Base-by-base conservation (phyloP, 2,329 filamentous ascomycete species). In the Trichoderma guizhouense region DNA sequence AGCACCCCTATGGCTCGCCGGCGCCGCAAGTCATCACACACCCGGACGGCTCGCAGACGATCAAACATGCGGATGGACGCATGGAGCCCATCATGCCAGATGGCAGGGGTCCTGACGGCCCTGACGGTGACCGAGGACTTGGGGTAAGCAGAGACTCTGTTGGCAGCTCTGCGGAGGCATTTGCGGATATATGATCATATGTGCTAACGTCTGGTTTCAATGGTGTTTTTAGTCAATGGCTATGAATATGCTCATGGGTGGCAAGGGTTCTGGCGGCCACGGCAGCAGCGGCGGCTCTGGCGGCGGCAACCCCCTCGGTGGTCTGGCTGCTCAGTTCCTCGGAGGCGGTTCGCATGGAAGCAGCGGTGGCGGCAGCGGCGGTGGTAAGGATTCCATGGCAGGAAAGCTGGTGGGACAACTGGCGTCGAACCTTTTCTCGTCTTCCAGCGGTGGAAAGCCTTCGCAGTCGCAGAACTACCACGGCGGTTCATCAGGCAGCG, bases 1-100 rank as follows among this genome's bases (percentile, higher is more conserved):
- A 91, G 24, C 90, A 92, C 76, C 90, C 90, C 6, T 92, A 91
- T 80, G 88, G 89, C 72, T 82, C 84, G 14, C 88, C 88, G 71
- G 83, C 86, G 66, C 81, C 83, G 68, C 83, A 89, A 79, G 82
- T 90, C 75, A 90, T 90, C 79, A 89, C 87, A 55, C 88, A 90
- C 76, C 85, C 87, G 11, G 89, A 91, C 79, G 89, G 89, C 62
- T 86, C 84, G 71, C 88, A 90, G 82, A 90, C 88, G 53, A 84
- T 89, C 68, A 86, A 86, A 75, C 85, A 90, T 77, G 82, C 88
- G 15, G 89, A 91, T 77, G 89, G 89, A 51, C 86, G 86, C 43
- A 83, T 90, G 82, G 89, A 91, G 79, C 88, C 89, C 26, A 84
- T 87, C 72, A 80, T 87, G 81, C 86, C 84, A n/a, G 86, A 86